Evolutionary conservation across 1,284 basidiomycete genomes (phyloP).

Genomic region (Trichosporon ovoides): DNA sequence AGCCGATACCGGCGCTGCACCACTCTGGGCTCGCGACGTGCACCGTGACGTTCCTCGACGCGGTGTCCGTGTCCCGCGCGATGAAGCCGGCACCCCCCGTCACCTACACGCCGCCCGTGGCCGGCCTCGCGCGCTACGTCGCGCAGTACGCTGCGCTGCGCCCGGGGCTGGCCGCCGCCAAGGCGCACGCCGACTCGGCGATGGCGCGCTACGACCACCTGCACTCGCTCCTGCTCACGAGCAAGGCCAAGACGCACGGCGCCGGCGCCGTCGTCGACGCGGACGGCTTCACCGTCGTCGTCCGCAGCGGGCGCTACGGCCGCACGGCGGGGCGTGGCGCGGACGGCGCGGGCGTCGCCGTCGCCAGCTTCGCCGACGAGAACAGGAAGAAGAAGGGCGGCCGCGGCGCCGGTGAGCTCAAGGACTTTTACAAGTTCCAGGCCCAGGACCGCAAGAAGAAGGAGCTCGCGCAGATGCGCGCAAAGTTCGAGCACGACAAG

Average conservation of each 20-base stretch:
- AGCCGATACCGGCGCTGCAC: constrained; percentile 21
- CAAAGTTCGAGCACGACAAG: constrained; percentile 78
- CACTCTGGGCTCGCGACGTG: constrained; percentile 51
- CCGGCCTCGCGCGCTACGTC: constrained; percentile 65
- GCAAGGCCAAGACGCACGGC: constrained; percentile 56
- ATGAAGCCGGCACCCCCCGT: constrained; percentile 39
- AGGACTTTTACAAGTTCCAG: constrained; percentile 77
- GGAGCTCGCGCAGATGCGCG: constrained; percentile 70
- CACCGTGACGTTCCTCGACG: constrained; percentile 72
- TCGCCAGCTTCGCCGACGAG: constrained; percentile 57
- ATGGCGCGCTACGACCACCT: constrained; percentile 69
- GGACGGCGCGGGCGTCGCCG: constrained; percentile 62
- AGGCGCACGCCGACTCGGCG: constrained; percentile 67
- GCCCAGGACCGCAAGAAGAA: constrained; percentile 77
- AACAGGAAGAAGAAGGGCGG: constrained; percentile 58
- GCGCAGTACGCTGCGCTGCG: constrained; percentile 60
- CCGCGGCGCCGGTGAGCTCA: constrained; percentile 59
- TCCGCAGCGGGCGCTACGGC: constrained; percentile 78
- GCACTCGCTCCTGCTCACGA: constrained; percentile 52
- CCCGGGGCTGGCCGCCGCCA: constrained; percentile 65
- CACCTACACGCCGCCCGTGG: constrained; percentile 49
- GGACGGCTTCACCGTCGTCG: constrained; percentile 86
- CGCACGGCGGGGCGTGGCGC: constrained; percentile 74
- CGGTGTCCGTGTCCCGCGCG: constrained; percentile 60
- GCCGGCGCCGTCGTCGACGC: constrained; percentile 71